Conservation (phyloP, 345 rosid species). For the Euphorbia tirucalli region DNA sequence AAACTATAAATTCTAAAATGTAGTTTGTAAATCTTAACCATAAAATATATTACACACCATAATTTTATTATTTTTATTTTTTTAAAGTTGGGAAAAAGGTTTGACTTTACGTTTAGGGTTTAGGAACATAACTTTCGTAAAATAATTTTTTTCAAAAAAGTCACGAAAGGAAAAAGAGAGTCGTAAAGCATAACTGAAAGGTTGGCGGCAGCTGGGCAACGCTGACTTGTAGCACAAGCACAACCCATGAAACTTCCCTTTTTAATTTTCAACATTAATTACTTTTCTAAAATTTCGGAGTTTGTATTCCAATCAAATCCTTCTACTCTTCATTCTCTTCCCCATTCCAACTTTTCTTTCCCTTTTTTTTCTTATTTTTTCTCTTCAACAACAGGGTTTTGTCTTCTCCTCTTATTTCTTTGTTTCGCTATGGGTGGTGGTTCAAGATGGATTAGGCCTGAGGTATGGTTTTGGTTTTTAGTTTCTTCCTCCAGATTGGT, state of each 20-base stretch:
- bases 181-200: neutral
- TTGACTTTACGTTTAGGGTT: neutral
- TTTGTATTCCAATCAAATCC: neutral
- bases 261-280: neutral
- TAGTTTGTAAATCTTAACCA: too few species aligned
- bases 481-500: neutral
- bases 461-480: slow-evolving; percentile 13
- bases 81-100: too few species aligned
- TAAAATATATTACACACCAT: too few species aligned
- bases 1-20: too few species aligned
- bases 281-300: neutral
- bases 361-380: neutral
- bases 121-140: neutral
- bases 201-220: neutral
- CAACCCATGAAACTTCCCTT: neutral
- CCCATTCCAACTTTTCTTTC: neutral
- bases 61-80: too few species aligned
- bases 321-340: neutral
- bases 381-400: neutral
- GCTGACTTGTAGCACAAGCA: slow-evolving; percentile 1
- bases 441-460: slow-evolving; percentile 33
- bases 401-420: neutral
- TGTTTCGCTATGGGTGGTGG: slow-evolving; percentile 15
- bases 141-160: neutral
- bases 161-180: neutral